phyloP scores from a whole-genome alignment of 331 rosid species.

The Malus hybrid region DNA sequence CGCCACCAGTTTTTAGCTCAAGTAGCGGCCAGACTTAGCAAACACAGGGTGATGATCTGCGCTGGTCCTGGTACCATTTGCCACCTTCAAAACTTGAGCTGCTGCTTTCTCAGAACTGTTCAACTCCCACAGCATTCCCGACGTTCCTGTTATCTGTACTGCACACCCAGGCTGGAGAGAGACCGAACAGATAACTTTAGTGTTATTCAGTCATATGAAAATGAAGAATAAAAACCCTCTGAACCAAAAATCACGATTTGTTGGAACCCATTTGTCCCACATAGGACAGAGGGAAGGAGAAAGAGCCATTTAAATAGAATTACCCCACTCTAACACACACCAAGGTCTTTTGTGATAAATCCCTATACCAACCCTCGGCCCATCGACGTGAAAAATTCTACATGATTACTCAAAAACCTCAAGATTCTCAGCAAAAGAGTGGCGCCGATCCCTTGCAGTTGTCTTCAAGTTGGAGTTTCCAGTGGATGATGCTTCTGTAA shows the following conservation, averaged over 20 bases:
- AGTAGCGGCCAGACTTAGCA: background rate
- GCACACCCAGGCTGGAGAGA: background rate
- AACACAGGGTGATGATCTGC: background rate
- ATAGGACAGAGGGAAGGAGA: no score
- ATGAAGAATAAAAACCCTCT: background rate
- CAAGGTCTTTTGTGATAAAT: no score
- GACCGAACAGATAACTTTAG: background rate
- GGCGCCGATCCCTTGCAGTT: background rate
- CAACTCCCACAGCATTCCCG: background rate
- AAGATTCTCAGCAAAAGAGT: background rate
- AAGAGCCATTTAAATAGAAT: no score
- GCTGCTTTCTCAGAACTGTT: background rate
- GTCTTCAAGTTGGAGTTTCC: background rate
- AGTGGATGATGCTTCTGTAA: background rate
- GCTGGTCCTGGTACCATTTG: background rate
- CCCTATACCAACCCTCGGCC: no score
- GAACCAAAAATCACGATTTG: background rate
- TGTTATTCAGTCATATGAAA: background rate
- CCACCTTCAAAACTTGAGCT: background rate
- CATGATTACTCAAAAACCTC: background rate
- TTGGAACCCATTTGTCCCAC: no score
- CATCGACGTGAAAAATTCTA: no score
- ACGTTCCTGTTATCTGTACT: background rate
- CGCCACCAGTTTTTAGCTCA: background rate
- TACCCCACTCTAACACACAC: no score